Conservation (phyloP, 2,329 filamentous ascomycete species). For the Alternaria incomplexa region DNA sequence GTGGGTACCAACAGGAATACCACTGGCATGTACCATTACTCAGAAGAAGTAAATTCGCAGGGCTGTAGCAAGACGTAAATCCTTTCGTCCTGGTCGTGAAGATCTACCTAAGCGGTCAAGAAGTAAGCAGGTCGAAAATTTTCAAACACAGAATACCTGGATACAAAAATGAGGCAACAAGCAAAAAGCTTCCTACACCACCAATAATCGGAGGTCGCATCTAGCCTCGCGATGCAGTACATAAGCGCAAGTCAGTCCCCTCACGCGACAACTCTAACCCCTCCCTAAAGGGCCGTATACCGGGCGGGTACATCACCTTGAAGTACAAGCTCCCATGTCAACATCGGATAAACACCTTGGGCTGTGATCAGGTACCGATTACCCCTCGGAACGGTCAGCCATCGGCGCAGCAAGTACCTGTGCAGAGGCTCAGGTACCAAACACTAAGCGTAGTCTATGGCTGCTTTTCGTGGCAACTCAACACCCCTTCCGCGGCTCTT, state of each 20-base stretch:
- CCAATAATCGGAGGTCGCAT: background rate
- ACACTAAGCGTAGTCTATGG: slow-evolving; percentile 8
- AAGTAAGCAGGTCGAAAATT: background rate
- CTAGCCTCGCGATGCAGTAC: background rate
- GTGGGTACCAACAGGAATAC: too few species aligned
- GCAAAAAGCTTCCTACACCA: background rate
- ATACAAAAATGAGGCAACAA: background rate
- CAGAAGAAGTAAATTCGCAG: too few species aligned
- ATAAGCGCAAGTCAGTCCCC: background rate
- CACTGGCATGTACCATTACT: background rate
- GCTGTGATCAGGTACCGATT: background rate
- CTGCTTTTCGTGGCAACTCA: slow-evolving; percentile 5
- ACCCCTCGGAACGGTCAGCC: background rate
- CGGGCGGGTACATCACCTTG: background rate
- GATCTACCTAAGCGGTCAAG: background rate
- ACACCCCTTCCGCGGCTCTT: background rate
- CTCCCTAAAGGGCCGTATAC: background rate
- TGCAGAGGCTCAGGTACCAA: slow-evolving; percentile 4
- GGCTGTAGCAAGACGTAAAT: too few species aligned
- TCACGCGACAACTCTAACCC: background rate
- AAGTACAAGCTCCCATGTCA: background rate
- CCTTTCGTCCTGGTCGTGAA: background rate
- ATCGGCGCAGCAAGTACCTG: background rate
- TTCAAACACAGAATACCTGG: background rate
- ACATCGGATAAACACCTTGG: background rate